Conservation (phyloP, 1,284 basidiomycete species). For the Boletus hoseneyae region DNA sequence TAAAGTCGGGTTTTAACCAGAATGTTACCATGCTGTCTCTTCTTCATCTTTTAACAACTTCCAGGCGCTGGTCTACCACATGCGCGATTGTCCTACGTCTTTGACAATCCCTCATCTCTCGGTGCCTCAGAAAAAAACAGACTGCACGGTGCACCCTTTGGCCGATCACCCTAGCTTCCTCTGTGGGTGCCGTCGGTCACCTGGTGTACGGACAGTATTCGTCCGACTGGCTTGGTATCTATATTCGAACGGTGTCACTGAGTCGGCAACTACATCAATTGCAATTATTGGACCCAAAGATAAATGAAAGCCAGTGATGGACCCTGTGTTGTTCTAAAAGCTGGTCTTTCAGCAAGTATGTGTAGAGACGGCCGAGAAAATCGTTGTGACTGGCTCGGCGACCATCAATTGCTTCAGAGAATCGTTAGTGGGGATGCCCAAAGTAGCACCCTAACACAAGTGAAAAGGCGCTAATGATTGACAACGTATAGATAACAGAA, state of each 20-base stretch:
- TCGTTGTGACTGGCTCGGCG: too few species aligned
- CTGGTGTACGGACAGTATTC: conserved; percentile 54
- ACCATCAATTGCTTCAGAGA: too few species aligned
- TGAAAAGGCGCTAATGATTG: too few species aligned
- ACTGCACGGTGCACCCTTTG: conserved; percentile 53
- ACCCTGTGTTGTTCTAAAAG: too few species aligned
- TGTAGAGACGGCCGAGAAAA: not conserved
- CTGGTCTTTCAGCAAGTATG: not conserved
- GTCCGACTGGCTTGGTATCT: too few species aligned
- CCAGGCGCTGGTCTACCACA: conserved; percentile 55
- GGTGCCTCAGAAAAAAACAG: conserved; percentile 52
- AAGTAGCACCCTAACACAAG: too few species aligned
- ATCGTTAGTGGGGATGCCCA: too few species aligned
- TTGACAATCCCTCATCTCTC: conserved; percentile 49
- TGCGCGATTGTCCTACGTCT: conserved; percentile 43
- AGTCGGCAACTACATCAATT: too few species aligned
- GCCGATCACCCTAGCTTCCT: conserved; percentile 47
- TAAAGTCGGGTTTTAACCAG: conserved; percentile 29
- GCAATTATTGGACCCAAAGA: too few species aligned
- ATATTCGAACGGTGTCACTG: too few species aligned
- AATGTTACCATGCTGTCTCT: not conserved
- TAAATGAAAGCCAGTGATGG: too few species aligned
- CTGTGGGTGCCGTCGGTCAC: conserved; percentile 56
- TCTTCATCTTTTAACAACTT: conserved; percentile 64
- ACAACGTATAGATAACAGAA: not conserved